Conservation (phyloP, 768 basidiomycete species). For the Russula dissimulans region DNA sequence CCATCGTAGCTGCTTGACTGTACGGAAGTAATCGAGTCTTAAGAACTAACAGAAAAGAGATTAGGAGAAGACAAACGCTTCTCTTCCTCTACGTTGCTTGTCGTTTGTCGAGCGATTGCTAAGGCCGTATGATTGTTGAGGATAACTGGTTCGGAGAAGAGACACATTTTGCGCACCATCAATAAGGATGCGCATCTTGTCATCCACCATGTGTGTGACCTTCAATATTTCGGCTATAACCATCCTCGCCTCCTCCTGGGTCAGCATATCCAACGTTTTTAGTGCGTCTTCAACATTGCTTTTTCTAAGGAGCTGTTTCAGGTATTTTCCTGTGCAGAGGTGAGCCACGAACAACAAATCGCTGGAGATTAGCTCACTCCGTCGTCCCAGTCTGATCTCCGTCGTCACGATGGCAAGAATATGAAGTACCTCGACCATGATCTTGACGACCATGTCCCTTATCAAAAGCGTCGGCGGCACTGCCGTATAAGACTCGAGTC, state of each 20-base stretch:
- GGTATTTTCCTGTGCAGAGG: neutral
- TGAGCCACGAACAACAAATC: neutral
- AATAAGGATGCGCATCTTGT: neutral
- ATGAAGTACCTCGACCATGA: neutral
- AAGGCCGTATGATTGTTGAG: neutral
- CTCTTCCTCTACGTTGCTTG: neutral
- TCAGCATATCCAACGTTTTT: neutral
- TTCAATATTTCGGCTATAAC: neutral
- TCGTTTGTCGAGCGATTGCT: neutral
- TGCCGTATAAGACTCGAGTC: neutral
- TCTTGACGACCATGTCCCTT: neutral
- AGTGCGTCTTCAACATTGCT: neutral
- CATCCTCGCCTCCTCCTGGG: neutral
- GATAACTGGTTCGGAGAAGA: too few relatives aligned
- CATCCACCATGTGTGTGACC: neutral
- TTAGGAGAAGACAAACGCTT: neutral
- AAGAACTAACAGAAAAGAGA: neutral
- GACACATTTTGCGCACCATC: neutral
- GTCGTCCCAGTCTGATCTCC: neutral
- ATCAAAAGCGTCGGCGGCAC: neutral
- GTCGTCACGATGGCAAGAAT: neutral
- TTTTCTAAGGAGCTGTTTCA: neutral
- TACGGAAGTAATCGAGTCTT: neutral
- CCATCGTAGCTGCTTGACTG: neutral
- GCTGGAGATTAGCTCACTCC: neutral